These are phyloP conservation scores for Monosporozyma aquatica DNA, from an alignment of 805 yeast species.

Conservation along the genomic window DNA sequence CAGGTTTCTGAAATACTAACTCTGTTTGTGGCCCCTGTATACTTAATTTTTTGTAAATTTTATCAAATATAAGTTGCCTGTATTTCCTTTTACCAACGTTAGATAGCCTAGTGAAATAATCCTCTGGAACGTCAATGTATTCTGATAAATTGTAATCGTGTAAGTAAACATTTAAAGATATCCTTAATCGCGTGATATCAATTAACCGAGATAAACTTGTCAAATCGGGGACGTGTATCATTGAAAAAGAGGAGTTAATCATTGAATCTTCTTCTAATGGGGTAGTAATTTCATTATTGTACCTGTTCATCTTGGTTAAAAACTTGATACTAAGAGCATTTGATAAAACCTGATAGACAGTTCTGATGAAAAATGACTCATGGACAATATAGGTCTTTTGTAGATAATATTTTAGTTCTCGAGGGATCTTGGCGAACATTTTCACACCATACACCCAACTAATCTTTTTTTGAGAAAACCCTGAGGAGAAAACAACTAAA, in stretches of 20 bases:
- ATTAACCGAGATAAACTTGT: constrained; percentile 49
- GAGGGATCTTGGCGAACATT: constrained; percentile 50
- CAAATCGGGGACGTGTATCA: constrained; percentile 39
- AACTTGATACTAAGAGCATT: constrained; percentile 50
- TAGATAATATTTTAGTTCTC: constrained; percentile 43
- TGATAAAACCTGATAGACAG: constrained; percentile 61
- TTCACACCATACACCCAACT: constrained; percentile 68
- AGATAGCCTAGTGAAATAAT: constrained; percentile 25
- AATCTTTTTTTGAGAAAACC: constrained; percentile 44
- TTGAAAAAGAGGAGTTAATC: constrained; percentile 11
- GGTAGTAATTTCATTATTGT: constrained; percentile 8
- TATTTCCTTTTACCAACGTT: constrained; percentile 27
- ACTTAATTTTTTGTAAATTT: constrained; percentile 41
- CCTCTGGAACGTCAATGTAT: constrained; percentile 40
- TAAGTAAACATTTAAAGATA: constrained; percentile 65
- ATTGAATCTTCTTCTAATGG: constrained; percentile 8
- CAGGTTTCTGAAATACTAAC: constrained; percentile 48
- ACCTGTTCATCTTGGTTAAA: constrained; percentile 14
- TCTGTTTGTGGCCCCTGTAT: constrained; percentile 37
- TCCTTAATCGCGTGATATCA: constrained; percentile 69
- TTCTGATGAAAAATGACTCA: constrained; percentile 81
- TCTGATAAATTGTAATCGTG: constrained; percentile 50
- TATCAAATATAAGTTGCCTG: constrained; percentile 38
- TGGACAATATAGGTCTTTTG: constrained; percentile 70
- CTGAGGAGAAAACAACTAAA: constrained; percentile 72